Evolutionary conservation across 176 grass and related monocot species (phyloP).

Genomic region (Carex cristatella): DNA sequence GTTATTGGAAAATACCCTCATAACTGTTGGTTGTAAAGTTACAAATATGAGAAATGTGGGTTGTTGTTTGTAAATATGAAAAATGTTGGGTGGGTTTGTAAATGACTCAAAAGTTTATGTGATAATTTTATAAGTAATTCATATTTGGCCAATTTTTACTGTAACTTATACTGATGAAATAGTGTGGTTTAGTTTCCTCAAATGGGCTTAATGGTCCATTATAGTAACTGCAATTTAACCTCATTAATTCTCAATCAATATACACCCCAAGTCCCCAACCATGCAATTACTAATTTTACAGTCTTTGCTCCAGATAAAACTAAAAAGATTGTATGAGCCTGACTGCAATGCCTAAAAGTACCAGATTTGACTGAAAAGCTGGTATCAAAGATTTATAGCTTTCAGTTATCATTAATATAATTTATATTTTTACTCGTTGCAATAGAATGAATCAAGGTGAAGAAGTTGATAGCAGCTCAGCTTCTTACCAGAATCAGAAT

Average conservation of each 20-base stretch:
- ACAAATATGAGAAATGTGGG: background rate
- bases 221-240: too few species aligned
- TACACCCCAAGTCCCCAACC: too few species aligned
- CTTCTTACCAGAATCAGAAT: slow-evolving; percentile 17
- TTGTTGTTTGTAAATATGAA: background rate
- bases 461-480: slow-evolving; percentile 38
- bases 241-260: too few species aligned
- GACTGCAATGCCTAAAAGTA: too few species aligned
- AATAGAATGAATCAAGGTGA: slow-evolving; percentile 18
- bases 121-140: background rate
- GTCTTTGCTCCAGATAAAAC: too few species aligned
- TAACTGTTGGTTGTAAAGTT: background rate
- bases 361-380: too few species aligned
- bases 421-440: background rate
- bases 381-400: too few species aligned
- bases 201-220: too few species aligned
- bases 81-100: background rate
- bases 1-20: background rate
- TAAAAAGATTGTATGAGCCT: too few species aligned
- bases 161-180: background rate
- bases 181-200: background rate
- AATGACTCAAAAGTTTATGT: background rate
- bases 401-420: background rate
- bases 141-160: background rate
- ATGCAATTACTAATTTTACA: too few species aligned